phyloP scores from a whole-genome alignment of 2,329 filamentous ascomycete species.

The Pestalotiopsis sp. region DNA sequence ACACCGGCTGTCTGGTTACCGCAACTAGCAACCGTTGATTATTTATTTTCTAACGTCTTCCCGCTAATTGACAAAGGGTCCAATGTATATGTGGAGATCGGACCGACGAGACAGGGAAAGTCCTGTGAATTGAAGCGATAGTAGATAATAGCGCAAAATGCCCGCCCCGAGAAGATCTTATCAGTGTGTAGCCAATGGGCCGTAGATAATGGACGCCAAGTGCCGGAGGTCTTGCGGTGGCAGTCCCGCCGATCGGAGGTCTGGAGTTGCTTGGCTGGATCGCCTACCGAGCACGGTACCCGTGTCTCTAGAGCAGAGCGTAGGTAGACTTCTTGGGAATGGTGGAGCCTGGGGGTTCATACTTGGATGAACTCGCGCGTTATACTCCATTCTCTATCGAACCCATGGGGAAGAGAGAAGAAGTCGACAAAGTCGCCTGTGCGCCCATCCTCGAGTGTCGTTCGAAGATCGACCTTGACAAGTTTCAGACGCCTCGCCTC shows the following conservation, averaged over 20 bases:
- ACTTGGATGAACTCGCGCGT: background rate
- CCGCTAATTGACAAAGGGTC: background rate
- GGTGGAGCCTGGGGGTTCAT: background rate
- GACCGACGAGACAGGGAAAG: background rate
- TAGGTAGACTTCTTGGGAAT: too few species aligned
- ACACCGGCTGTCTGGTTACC: background rate
- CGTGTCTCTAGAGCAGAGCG: background rate
- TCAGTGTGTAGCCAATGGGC: background rate
- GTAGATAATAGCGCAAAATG: background rate
- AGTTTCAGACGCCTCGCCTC: conserved; percentile 4
- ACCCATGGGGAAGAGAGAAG: background rate
- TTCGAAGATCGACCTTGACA: conserved; percentile 3
- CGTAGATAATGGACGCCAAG: background rate
- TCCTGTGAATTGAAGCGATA: background rate
- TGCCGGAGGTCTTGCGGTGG: background rate
- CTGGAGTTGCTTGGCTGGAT: background rate
- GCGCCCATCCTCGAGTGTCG: background rate
- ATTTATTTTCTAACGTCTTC: background rate
- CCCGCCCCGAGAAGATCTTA: background rate
- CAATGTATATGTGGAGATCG: background rate
- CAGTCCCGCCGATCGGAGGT: background rate
- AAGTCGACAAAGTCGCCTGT: conserved; percentile 7
- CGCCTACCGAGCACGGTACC: background rate
- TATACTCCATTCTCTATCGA: background rate
- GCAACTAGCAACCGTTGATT: background rate